These are phyloP conservation scores for Haematococcus sp. DNA, from an alignment of 139 green algal species.

Conservation along the genomic window DNA sequence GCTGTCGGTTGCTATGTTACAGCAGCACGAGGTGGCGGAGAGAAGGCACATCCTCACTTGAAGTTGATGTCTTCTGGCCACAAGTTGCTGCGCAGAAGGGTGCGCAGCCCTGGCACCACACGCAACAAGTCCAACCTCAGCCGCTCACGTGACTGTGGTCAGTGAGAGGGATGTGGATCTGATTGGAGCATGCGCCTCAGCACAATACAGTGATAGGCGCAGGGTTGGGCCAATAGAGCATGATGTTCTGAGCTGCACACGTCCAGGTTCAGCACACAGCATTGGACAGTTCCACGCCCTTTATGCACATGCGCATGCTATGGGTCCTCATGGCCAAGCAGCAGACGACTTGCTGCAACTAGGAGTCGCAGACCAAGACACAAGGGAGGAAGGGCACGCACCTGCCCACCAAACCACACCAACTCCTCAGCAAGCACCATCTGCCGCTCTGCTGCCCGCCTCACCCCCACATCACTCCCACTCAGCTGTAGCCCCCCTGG, in stretches of 20 bases:
- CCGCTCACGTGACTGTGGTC: conserved; percentile 33
- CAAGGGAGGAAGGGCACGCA: not conserved
- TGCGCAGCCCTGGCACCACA: conserved; percentile 38
- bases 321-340: not conserved
- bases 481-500: too few species aligned
- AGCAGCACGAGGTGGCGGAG: not conserved
- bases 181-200: too few species aligned
- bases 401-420: conserved; percentile 59
- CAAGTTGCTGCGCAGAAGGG: conserved; percentile 46
- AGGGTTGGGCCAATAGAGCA: too few species aligned
- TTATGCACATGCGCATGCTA: not conserved
- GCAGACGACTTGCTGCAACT: not conserved
- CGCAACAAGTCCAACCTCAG: conserved; percentile 54
- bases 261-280: not conserved
- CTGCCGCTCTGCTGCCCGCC: not conserved
- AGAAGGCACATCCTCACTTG: too few species aligned
- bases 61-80: conserved; percentile 75
- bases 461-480: not conserved
- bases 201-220: too few species aligned
- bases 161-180: not conserved
- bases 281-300: not conserved
- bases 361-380: not conserved
- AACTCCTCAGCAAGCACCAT: conserved; percentile 34
- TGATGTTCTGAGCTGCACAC: not conserved
- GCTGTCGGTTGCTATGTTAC: too few species aligned